Percentiles rank a stretch among this genome's conserved stretches.
These are phyloP conservation scores for Sambucus nigra DNA, from an alignment of 129 eudicot genomes.

Conservation along the genomic window DNA sequence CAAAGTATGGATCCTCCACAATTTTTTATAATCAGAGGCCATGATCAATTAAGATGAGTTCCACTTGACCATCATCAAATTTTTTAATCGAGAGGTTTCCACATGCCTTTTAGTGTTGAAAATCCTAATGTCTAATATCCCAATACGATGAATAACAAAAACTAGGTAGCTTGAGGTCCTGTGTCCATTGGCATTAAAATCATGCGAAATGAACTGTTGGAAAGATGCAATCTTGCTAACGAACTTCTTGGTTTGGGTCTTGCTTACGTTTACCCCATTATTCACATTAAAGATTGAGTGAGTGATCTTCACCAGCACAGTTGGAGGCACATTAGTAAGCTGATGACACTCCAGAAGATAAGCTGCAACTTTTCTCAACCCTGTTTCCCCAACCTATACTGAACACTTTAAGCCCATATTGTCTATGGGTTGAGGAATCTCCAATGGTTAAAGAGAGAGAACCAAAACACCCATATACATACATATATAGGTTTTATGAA, in stretches of 20 bases:
- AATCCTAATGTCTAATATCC: constrained; percentile 24
- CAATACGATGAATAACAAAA: constrained; percentile 22
- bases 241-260: constrained; percentile 14
- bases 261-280: constrained; percentile 5
- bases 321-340: constrained; percentile 21
- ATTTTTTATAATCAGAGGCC: constrained; percentile 23
- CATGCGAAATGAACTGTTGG: constrained; percentile 19
- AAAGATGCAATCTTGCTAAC: constrained; percentile 28
- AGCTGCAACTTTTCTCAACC: constrained; percentile 24
- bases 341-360: constrained; percentile 16
- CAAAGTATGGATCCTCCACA: constrained; percentile 26
- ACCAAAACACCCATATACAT: too few species aligned
- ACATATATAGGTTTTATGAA: too few species aligned
- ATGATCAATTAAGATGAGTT: constrained; percentile 20
- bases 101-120: constrained; percentile 24
- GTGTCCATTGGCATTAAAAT: constrained; percentile 24
- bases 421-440: too few species aligned
- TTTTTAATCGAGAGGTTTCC: constrained; percentile 19
- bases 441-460: too few species aligned
- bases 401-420: constrained; percentile 24
- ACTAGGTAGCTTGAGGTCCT: constrained; percentile 24
- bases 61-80: constrained; percentile 13
- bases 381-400: constrained; percentile 25
- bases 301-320: constrained; percentile 24
- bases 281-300: too few species aligned